Conservation (phyloP, 768 basidiomycete species). For the Punctularia strigosozonata region DNA sequence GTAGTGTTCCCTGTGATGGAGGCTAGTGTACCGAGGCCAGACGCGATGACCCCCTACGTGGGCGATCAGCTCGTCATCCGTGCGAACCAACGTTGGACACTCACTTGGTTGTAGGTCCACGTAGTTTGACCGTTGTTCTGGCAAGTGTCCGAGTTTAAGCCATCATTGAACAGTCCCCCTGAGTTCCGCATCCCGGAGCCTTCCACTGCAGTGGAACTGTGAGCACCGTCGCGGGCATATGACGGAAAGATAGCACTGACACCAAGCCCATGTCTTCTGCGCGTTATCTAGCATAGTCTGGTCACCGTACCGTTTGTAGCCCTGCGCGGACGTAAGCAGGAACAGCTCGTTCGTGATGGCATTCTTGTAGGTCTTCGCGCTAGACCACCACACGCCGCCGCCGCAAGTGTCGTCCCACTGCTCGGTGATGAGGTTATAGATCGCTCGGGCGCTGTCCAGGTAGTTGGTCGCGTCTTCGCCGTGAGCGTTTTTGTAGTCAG, state of each 20-base stretch:
- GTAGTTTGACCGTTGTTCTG: conserved; percentile 7
- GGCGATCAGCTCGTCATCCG: neutral
- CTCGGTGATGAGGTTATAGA: conserved; percentile 39
- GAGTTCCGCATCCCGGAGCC: conserved; percentile 14
- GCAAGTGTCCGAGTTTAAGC: conserved; percentile 3
- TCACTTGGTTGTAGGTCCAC: conserved; percentile 7
- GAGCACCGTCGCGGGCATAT: neutral
- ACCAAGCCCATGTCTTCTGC: neutral
- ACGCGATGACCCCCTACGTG: conserved; percentile 44
- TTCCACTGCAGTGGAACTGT: conserved; percentile 26
- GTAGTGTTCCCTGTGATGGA: conserved; percentile 25
- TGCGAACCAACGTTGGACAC: neutral
- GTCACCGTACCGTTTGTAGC: conserved; percentile 1
- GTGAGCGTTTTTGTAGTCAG: conserved; percentile 34
- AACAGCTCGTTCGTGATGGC: conserved; percentile 8
- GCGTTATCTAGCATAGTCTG: neutral
- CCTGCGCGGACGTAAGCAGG: conserved; percentile 3
- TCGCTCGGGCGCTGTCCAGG: conserved; percentile 25
- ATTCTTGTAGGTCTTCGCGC: conserved; percentile 7
- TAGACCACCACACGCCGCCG: conserved; percentile 6
- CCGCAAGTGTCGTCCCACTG: conserved; percentile 18
- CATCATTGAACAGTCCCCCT: conserved; percentile 5
- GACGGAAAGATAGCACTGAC: conserved; percentile 6
- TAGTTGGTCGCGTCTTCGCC: conserved; percentile 17
- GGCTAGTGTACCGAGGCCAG: conserved; percentile 36